Evolutionary conservation across 441 rosid species (phyloP), one percentile per base, ranked within the genome.

Genomic region (Adansonia gregorii): DNA sequence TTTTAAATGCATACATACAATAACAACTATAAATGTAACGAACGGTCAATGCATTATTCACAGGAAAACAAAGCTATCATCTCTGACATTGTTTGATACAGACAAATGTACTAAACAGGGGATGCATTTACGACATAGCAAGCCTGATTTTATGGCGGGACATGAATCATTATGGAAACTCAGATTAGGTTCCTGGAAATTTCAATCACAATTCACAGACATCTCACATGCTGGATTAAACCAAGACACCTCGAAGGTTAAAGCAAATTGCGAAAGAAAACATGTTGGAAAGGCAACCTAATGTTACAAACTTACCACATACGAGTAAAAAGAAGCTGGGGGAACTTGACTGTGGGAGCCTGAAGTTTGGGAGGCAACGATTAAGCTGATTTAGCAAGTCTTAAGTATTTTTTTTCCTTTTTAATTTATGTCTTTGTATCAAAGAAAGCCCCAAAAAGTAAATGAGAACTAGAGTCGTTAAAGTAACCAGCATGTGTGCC

Each of bases 301-400:
- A 43, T 31, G 35, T 60, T 41, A 2, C 7, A 20, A 45, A 20
- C 17, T 12, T 4, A 11, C 7, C 15, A 60, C 17, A 24, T 6
- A 59, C 49, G 48, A 43, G 67, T 19, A 43, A 43, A 59, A 43
- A 59, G 45, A 67, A 1, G 46, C 6, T 35, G 49, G 48, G 58
- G 8, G 6, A 41, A 41, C 24, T 45, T 2, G 35, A 59, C 39
- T 35, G 20, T 55, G 4, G 27, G n/a, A 56, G 66, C 14, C 20
- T 17, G 41, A 17, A 24, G 17, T 35, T 72, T 8, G 49, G 66
- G 52, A 41, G 54, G 41, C 55, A 73, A 19, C 8, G 24, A 17
- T 72, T 41, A n/a, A n/a, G 48, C 22, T 65, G 19, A 63, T 63
- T 69, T 69, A 41, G 4, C 58, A 69, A 69, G 58, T 6, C 24